Conservation (phyloP, 2,329 filamentous ascomycete genomes). For the Cercospora zeae-maydis region DNA sequence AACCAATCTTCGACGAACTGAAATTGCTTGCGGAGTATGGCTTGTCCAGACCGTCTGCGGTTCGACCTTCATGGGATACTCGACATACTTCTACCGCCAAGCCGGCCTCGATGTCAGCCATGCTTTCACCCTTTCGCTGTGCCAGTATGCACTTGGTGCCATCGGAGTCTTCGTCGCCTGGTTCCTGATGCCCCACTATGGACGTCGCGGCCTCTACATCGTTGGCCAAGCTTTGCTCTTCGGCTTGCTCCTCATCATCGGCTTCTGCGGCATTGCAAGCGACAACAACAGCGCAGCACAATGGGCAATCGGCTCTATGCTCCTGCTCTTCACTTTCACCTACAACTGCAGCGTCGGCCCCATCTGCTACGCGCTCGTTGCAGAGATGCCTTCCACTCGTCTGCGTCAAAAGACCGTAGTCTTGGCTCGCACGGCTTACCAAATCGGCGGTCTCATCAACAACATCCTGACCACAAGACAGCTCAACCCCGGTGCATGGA, state of each 20-base stretch:
- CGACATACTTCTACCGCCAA: constrained; percentile 40
- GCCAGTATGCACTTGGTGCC: constrained; percentile 31
- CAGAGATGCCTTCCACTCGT: constrained; percentile 31
- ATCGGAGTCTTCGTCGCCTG: constrained; percentile 34
- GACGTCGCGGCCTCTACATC: constrained; percentile 38
- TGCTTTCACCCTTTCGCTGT: constrained; percentile 39
- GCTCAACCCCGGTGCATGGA: constrained; percentile 19
- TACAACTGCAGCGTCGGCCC: constrained; percentile 30
- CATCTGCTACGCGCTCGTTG: constrained; percentile 28
- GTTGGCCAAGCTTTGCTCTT: constrained; percentile 21
- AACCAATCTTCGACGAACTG: constrained; percentile 46
- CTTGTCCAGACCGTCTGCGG: constrained; percentile 37
- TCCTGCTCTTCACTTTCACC: constrained; percentile 21
- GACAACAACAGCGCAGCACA: constrained; percentile 11
- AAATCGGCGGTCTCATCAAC: constrained; percentile 27
- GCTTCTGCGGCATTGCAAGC: constrained; percentile 22
- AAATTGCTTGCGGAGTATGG: constrained; percentile 41
- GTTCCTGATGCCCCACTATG: constrained; percentile 35
- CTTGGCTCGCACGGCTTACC: constrained; percentile 28
- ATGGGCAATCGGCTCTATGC: constrained; percentile 26
- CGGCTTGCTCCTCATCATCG: constrained; percentile 23
- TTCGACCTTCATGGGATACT: constrained; percentile 36
- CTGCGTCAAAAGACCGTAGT: constrained; percentile 32
- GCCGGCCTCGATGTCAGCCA: constrained; percentile 36
- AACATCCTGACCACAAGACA: constrained; percentile 23